These are phyloP conservation scores for Candida odintsovae DNA, from an alignment of 805 yeast genomes.

Conservation along the genomic window DNA sequence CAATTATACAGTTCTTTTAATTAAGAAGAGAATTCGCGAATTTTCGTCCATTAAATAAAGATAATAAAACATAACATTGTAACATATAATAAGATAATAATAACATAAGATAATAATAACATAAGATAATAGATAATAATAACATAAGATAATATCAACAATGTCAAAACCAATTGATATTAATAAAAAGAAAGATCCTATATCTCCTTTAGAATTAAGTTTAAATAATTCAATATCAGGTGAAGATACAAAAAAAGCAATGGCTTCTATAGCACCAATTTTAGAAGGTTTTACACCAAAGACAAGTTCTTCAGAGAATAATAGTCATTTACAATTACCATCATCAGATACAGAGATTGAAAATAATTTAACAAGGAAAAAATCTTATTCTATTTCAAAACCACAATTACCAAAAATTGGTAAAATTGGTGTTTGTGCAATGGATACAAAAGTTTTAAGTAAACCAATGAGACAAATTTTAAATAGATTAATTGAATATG, in stretches of 20 bases:
- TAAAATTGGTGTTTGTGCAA: constrained; percentile 96
- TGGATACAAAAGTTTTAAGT: constrained; percentile 94
- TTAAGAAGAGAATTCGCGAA: neutral
- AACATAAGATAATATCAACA: no score
- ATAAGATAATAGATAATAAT: no score
- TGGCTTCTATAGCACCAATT: constrained; percentile 78
- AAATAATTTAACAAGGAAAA: constrained; percentile 16
- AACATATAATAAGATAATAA: no score
- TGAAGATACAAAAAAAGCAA: constrained; percentile 46
- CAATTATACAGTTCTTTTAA: no score
- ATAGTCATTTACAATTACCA: constrained; percentile 20
- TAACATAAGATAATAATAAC: no score
- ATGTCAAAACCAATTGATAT: constrained; percentile 20
- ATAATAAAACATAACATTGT: no score
- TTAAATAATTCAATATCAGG: constrained; percentile 9
- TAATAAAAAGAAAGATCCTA: constrained; percentile 14
- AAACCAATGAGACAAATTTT: constrained; percentile 93
- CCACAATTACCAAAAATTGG: constrained; percentile 70
- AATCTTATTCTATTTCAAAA: constrained; percentile 7
- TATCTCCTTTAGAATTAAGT: constrained; percentile 27
- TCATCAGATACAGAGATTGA: constrained; percentile 18
- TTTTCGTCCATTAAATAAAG: no score
- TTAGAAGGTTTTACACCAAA: constrained; percentile 69
- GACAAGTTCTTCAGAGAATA: constrained; percentile 48
- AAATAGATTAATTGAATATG: constrained; percentile 81